Evolutionary conservation across 2,329 filamentous ascomycete genomes (phyloP), one percentile per base, ranked within the genome.

Genomic region (Trichothecium sympodiale): DNA sequence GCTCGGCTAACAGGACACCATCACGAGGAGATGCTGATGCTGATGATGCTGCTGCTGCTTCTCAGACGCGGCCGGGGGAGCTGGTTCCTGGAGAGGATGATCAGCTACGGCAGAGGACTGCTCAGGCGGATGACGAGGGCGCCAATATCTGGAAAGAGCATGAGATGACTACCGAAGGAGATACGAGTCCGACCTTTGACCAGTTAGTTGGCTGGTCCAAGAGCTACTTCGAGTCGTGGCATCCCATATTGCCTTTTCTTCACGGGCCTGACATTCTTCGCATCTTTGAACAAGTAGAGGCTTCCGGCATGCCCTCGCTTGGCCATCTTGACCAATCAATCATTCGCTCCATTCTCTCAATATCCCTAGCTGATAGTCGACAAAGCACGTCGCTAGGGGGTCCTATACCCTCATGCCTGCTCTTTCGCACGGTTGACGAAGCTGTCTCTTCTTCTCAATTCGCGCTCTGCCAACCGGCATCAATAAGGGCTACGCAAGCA

Each of bases 51-150:
- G 12, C 34, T 37, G 12, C 23, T 35, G 26, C 34, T 38, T 2
- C 27, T 38, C 3, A 29, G 4, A 17, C 13, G 14, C 8, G 16
- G 15, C 33, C 20, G 31, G 29, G 31, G 3, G 31, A 61, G 38
- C 57, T 72, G 8, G 69, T 75, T 3, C 71, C 71, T 0, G 71
- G 71, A 1, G 71, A 76, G 43, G 71, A 75, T 41, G 71, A 75
- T 38, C 65, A 67, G 29, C 49, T 70, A 5, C 43, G 47, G 14
- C 53, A 53, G 42, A 53, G 14, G 42, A 41, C 28, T 40, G 29
- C 44, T 52, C 17, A 52, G 44, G 14, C 48, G 43, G 40, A 47
- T 20, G 32, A 12, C 12, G 14, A 32, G 8, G 5, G 18, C 15
- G 20, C 13, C 9, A n/a, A 10, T 36, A 29, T 64, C 0, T 65